Conservation (phyloP, 1,284 basidiomycete species). For the Xerocomus minutiporus region DNA sequence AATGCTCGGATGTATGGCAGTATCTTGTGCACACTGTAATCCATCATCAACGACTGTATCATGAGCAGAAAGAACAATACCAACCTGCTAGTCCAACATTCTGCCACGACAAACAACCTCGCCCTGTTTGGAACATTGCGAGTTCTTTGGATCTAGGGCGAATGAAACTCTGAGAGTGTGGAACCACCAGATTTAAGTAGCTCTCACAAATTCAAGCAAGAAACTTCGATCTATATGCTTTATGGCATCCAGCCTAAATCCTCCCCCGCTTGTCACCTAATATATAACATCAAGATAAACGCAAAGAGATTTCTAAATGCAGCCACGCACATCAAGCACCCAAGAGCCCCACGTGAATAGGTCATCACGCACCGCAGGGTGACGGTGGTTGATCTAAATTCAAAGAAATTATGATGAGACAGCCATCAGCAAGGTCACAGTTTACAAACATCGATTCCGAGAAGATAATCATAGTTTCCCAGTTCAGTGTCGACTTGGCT, state of each 20-base stretch:
- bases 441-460: conserved; percentile 59
- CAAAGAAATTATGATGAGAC: background rate
- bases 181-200: background rate
- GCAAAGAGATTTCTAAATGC: background rate
- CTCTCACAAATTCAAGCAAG: conserved; percentile 57
- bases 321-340: conserved; percentile 55
- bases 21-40: conserved; percentile 45
- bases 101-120: conserved; percentile 67
- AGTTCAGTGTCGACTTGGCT: conserved; percentile 61
- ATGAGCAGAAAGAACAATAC: conserved; percentile 19
- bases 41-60: conserved; percentile 1
- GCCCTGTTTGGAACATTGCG: conserved; percentile 42
- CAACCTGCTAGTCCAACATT: conserved; percentile 70
- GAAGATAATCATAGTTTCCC: conserved; percentile 79
- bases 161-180: background rate
- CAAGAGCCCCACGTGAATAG: conserved; percentile 64
- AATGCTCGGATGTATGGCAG: conserved; percentile 57
- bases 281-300: conserved; percentile 1
- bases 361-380: conserved; percentile 74
- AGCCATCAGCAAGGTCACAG: background rate
- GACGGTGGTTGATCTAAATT: conserved; percentile 75
- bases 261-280: conserved; percentile 73
- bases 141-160: conserved; percentile 45
- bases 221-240: conserved; percentile 76
- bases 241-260: conserved; percentile 86